Evolutionary conservation across 192 early-diverging fungal species (phyloP).

Genomic region (Linnemannia zychae): DNA sequence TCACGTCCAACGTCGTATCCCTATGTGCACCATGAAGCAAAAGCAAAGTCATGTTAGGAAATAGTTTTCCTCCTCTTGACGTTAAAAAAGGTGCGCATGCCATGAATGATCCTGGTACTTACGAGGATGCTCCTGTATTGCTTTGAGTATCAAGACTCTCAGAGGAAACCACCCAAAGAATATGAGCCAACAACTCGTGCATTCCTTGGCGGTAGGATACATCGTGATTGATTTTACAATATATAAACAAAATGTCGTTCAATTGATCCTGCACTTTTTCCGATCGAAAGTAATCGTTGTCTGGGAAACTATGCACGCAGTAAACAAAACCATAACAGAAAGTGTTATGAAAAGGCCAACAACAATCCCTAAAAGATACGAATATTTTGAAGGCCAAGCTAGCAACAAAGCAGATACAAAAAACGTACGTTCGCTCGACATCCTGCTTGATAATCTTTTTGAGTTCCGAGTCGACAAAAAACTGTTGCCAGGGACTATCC

Average conservation of each 20-base stretch:
- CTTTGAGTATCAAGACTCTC: conserved; percentile 68
- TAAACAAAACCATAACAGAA: not conserved
- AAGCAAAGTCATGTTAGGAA: not conserved
- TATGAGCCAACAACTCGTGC: conserved; percentile 94
- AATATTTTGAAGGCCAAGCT: not conserved
- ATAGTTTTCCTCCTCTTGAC: not conserved
- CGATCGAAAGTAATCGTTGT: conserved; percentile 83
- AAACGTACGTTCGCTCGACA: conserved; percentile 87
- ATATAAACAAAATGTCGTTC: conserved; percentile 90
- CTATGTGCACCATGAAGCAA: conserved; percentile 13
- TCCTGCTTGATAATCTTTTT: conserved; percentile 89
- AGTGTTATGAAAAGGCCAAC: not conserved
- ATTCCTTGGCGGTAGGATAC: conserved; percentile 98
- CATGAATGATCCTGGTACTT: conserved; percentile 4
- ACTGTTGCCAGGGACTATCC: conserved; percentile 95
- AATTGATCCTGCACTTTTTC: conserved; percentile 75
- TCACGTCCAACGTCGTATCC: conserved; percentile 51
- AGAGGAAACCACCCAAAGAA: conserved; percentile 80
- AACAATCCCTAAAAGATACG: conserved; percentile 7
- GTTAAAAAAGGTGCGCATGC: not conserved
- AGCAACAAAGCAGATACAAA: not conserved
- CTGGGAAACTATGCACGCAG: conserved; percentile 79
- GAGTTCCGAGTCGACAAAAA: conserved; percentile 90
- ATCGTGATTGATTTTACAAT: conserved; percentile 88
- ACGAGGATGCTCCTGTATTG: conserved; percentile 34